phyloP scores from a whole-genome alignment of 2,329 filamentous ascomycete genomes.

The Sporothrix pseudoabietina region DNA sequence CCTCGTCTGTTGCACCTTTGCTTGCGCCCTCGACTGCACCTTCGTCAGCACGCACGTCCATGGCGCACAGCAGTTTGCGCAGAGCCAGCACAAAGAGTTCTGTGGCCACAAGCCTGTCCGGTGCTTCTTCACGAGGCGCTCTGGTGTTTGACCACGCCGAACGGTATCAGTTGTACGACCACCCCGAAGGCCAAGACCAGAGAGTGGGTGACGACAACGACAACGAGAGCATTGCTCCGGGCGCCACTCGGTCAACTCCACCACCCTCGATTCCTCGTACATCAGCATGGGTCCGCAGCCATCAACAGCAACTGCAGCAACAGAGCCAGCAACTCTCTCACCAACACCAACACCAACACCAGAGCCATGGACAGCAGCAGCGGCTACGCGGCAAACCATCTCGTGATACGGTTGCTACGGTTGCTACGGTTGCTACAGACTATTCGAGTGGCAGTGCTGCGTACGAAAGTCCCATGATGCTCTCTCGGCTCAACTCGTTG shows the following conservation, averaged over 20 bases:
- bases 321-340: neutral
- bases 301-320: slow-evolving; percentile 25
- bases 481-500: slow-evolving; percentile 35
- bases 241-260: neutral
- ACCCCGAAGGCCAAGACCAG: slow-evolving; percentile 24
- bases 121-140: slow-evolving; percentile 10
- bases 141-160: slow-evolving; percentile 17
- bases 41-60: neutral
- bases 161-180: slow-evolving; percentile 28
- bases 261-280: slow-evolving; percentile 31
- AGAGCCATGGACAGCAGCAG: neutral
- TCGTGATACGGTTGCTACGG: slow-evolving; percentile 29
- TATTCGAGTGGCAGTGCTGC: slow-evolving; percentile 22
- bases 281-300: slow-evolving; percentile 33
- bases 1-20: neutral
- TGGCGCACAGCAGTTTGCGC: slow-evolving; percentile 14
- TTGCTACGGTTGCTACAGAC: slow-evolving; percentile 28
- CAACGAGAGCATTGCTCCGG: neutral
- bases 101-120: slow-evolving; percentile 22
- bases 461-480: slow-evolving; percentile 27
- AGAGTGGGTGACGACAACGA: neutral
- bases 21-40: neutral
- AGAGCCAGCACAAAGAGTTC: slow-evolving; percentile 32
- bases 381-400: slow-evolving; percentile 24
- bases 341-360: neutral